These are phyloP conservation scores for Penicillium concentricum DNA, from an alignment of 2,329 filamentous ascomycete species.

Conservation along the genomic window DNA sequence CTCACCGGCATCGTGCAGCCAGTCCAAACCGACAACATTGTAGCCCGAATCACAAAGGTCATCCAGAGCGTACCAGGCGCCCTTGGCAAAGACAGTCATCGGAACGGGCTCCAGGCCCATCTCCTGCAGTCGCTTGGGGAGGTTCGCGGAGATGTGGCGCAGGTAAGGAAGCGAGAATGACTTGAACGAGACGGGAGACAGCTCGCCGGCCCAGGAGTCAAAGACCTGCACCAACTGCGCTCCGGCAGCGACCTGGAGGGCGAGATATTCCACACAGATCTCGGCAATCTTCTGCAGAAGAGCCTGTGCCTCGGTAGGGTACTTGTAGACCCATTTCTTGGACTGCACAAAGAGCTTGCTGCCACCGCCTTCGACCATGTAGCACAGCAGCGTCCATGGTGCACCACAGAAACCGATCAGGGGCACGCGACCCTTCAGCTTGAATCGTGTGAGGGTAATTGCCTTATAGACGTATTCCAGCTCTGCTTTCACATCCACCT, in stretches of 20 bases:
- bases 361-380: constrained; percentile 98
- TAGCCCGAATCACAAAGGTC: constrained; percentile 85
- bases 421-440: constrained; percentile 83
- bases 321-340: constrained; percentile 96
- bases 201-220: constrained; percentile 95
- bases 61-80: constrained; percentile 92
- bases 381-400: constrained; percentile 94
- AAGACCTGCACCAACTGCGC: constrained; percentile 97
- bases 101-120: constrained; percentile 78
- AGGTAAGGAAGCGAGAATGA: constrained; percentile 85
- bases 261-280: constrained; percentile 91
- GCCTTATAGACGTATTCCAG: constrained; percentile 95
- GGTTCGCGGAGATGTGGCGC: constrained; percentile 74
- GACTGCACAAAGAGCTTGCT: constrained; percentile 91
- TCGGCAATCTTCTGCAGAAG: constrained; percentile 89
- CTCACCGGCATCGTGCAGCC: constrained; percentile 84
- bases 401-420: constrained; percentile 96
- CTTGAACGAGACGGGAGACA: constrained; percentile 80
- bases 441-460: constrained; percentile 85
- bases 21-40: constrained; percentile 91
- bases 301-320: constrained; percentile 74
- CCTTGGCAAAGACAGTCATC: constrained; percentile 98
- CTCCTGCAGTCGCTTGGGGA: constrained; percentile 72
- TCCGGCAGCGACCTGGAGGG: constrained; percentile 86
- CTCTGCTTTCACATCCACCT: constrained; percentile 81